Conservation (phyloP, 352 stramenopile species). For the Pythium pyrilobum region DNA sequence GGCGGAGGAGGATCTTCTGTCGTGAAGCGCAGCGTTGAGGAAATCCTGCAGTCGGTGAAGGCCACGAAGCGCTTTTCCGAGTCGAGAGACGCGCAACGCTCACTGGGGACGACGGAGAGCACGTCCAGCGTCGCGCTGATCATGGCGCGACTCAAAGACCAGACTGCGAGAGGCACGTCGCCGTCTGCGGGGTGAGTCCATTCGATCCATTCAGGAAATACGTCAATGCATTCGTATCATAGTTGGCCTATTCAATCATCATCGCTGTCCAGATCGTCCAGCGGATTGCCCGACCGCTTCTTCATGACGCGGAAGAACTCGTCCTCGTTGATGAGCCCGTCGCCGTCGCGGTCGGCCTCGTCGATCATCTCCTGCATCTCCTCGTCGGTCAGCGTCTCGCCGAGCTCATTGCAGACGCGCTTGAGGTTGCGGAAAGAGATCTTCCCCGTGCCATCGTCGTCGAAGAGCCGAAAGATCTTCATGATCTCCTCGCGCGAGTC, state of each 20-base stretch:
- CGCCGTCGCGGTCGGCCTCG: constrained; percentile 90
- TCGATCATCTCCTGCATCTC: constrained; percentile 95
- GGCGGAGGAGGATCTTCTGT: neutral
- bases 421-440: constrained; percentile 96
- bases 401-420: constrained; percentile 84
- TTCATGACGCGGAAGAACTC: constrained; percentile 96
- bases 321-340: constrained; percentile 93
- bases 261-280: constrained; percentile 90
- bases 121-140: constrained; percentile 23
- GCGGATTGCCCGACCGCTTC: constrained; percentile 90
- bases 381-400: constrained; percentile 63
- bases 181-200: constrained; percentile 5
- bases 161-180: constrained; percentile 2
- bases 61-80: constrained; percentile 24
- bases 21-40: constrained; percentile 70
- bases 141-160: constrained; percentile 26
- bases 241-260: constrained; percentile 52
- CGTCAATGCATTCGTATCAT: neutral
- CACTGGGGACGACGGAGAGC: too few relatives aligned
- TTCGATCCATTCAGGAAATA: neutral
- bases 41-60: constrained; percentile 56
- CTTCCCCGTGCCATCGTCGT: constrained; percentile 92
- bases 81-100: too few relatives aligned
- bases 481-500: constrained; percentile 89
- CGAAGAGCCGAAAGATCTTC: constrained; percentile 96